These are phyloP conservation scores for Lactuca sativa DNA, from an alignment of 129 eudicot species.

Conservation along the genomic window DNA sequence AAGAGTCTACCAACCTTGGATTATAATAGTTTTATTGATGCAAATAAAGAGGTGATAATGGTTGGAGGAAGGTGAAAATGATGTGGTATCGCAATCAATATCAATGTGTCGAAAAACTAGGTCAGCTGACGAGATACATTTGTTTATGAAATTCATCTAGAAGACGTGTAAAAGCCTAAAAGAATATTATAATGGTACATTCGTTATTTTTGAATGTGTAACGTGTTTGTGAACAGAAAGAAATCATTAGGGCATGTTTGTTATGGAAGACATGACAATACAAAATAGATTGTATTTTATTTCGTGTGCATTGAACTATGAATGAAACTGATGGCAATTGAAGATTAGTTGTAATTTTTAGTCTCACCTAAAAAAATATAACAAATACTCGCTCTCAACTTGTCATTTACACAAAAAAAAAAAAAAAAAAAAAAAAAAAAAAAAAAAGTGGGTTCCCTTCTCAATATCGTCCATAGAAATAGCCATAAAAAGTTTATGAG, in stretches of 20 bases:
- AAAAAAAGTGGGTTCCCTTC: no score
- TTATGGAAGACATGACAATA: no score
- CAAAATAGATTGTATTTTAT: no score
- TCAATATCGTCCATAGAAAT: no score
- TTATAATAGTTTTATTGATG: background rate
- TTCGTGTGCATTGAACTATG: background rate
- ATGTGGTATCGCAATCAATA: background rate
- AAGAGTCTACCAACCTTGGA: conserved; percentile 16
- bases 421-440: no score
- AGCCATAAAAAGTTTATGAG: no score
- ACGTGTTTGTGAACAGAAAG: background rate
- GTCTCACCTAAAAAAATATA: no score
- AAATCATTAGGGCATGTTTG: no score
- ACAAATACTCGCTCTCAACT: background rate
- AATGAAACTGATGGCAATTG: no score
- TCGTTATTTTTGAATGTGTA: background rate
- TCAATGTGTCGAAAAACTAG: background rate
- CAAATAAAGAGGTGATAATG: background rate
- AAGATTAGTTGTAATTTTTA: no score
- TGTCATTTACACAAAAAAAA: no score
- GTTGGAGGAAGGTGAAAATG: background rate
- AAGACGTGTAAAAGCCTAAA: background rate
- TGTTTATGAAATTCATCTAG: background rate
- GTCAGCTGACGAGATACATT: background rate
- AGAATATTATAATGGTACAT: no score